Evolutionary conservation across 1,139 yeast species (phyloP), one percentile per base, ranked within the genome.

Genomic region (Yamadazyma atlantica): DNA sequence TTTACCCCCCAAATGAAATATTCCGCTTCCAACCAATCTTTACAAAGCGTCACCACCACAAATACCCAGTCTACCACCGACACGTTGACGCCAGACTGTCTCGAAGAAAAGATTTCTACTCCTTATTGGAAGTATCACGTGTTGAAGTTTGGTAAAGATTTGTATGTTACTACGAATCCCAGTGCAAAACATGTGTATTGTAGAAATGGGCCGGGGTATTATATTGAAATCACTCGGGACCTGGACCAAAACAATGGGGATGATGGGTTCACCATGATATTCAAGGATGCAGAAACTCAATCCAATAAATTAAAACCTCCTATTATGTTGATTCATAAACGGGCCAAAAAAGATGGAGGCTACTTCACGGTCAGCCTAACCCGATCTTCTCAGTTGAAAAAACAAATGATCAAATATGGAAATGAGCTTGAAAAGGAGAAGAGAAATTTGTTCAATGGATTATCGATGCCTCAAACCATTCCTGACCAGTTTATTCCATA

Each of bases 61-160:
- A 32, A 31, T 9, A 32, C 42, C 2, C 32, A 39, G 12, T 29
- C 32, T 4, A 18, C 24, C 14, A n/a, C 15, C 4, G 15, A n/a
- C 6, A 29, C 32, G 3, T n/a, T 13, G 6, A 19, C 24, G 9
- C 11, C 24, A 16, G 44, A 41, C 19, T 33, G 39, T 12, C 38
- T 30, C 14, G 41, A 42, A 15, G 38, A 36, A 8, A 37, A 35
- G 32, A 36, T 37, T n/a, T 35, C 46, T 13, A 48, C 59, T 14
- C 71, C 68, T 15, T 80, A 75, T 48, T 79, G 85, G 84, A 80
- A 80, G 50, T 80, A 78, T 49, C 86, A 80, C 49, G 61, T 79
- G 9, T 54, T 76, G 21, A 68, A 64, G 37, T 60, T 76, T 36
- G 78, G 80, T 4, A 66, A 66, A 28, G 69, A 68, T 41, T 60